Conservation (phyloP, 2,329 filamentous ascomycete genomes). For the Apiospora rasikravindrae region DNA sequence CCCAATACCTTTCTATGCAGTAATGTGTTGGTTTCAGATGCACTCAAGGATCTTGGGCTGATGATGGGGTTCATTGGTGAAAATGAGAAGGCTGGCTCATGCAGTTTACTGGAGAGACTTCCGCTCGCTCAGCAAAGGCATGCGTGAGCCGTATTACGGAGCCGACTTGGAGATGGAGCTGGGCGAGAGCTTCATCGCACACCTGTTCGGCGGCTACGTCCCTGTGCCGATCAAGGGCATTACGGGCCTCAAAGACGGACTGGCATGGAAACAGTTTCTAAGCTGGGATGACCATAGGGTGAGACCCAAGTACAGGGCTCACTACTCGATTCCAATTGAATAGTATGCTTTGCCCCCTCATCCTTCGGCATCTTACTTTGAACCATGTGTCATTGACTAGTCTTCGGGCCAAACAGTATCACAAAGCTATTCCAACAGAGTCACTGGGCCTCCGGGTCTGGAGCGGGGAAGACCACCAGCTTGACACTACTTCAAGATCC, state of each 20-base stretch:
- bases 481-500: neutral
- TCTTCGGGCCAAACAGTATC: slow-evolving; percentile 28
- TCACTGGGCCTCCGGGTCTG: neutral
- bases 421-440: slow-evolving; percentile 32
- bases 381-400: neutral
- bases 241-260: slow-evolving; percentile 24
- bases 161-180: slow-evolving; percentile 43
- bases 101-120: slow-evolving; percentile 41
- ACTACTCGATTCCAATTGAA: slow-evolving; percentile 40
- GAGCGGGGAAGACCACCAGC: neutral
- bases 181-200: slow-evolving; percentile 41
- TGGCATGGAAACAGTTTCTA: slow-evolving; percentile 40
- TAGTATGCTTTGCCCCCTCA: slow-evolving; percentile 34
- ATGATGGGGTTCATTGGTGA: neutral
- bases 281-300: slow-evolving; percentile 39
- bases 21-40: neutral
- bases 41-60: neutral
- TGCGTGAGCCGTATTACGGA: slow-evolving; percentile 42
- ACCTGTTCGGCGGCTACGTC: slow-evolving; percentile 41
- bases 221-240: slow-evolving; percentile 35
- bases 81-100: slow-evolving; percentile 34
- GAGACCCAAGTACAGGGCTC: slow-evolving; percentile 39
- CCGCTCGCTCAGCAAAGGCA: slow-evolving; percentile 32
- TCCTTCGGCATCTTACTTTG: neutral
- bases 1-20: neutral